Evolutionary conservation across 192 early-diverging fungal species (phyloP), one percentile per base, ranked within the genome.

Genomic region (Linnemannia zychae): DNA sequence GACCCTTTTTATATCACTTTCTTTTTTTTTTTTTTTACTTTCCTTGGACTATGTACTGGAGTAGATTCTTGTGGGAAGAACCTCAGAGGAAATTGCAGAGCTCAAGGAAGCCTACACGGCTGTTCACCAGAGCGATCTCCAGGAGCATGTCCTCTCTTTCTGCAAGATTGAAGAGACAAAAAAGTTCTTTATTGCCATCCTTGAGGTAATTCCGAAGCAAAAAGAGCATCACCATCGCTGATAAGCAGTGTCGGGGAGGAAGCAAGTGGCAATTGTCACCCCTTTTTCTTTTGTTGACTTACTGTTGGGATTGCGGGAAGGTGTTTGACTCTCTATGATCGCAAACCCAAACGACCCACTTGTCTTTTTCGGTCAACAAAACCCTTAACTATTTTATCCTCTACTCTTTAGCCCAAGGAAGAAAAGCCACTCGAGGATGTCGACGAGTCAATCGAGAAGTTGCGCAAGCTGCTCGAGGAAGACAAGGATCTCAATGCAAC

Each of bases 21-120:
- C 20, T 13, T 40, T 44, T 13, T 38, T 38, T 5, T 0, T 40
- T 28, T 67, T 67, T 28, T 65, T 31, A 36, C 18, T 48, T 20
- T 52, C 3, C 22, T 12, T 28, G 28, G 20, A 22, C 17, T 50
- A 57, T 57, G 18, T 31, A 57, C n/a, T 20, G 6, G 66, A 24
- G 37, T 36, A 85, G 83, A 66, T 85, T 40, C 53, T 85, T 74
- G 69, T 85, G 18, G 83, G 83, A 74, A 76, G 70, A 33, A 85
- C 83, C 1, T 69, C 83, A 24, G 78, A 75, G 47, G 83, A 85
- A 12, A 31, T 85, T 50, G 44, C 53, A 47, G 83, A 85, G 44
- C 77, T 85, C 49, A 34, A 73, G 18, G 83, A 79, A 16, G 83
- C 83, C 1, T 85, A 46, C 63, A 76, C 36, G 0, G 63, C 83